Evolutionary conservation across 257 asterid genomes (phyloP).

Genomic region (Oldenlandia corymbosa): DNA sequence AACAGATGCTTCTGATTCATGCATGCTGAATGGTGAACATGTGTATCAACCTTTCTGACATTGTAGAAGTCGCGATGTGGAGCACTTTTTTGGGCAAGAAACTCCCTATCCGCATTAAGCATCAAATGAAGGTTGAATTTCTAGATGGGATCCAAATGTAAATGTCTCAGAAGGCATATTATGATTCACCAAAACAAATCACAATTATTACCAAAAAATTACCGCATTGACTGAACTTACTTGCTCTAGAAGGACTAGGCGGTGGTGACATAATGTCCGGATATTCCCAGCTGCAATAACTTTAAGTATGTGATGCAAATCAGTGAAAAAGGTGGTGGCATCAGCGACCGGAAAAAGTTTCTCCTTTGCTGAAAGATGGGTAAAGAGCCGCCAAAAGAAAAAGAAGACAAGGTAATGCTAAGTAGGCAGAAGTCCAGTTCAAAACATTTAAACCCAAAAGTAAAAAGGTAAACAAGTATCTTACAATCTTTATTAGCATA

Average conservation of each 20-base stretch:
- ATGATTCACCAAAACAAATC: slow-evolving; percentile 9
- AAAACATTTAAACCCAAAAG: not conserved
- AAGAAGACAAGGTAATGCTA: not conserved
- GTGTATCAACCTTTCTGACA: slow-evolving; percentile 96
- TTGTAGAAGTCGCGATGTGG: slow-evolving; percentile 98
- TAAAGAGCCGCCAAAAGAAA: slow-evolving; percentile 3
- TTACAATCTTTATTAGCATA: slow-evolving; percentile 81
- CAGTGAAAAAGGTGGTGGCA: slow-evolving; percentile 93
- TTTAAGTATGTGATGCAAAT: slow-evolving; percentile 89
- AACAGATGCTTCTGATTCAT: slow-evolving; percentile 98
- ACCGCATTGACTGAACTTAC: slow-evolving; percentile 30
- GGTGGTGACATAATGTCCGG: slow-evolving; percentile 88
- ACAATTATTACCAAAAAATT: slow-evolving; percentile 3
- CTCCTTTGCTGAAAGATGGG: slow-evolving; percentile 60
- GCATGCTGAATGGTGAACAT: slow-evolving; percentile 99
- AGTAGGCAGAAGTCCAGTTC: not conserved
- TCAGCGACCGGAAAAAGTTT: slow-evolving; percentile 84
- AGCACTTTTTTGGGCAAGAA: slow-evolving; percentile 98
- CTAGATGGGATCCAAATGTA: slow-evolving; percentile 29
- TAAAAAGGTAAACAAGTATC: slow-evolving; percentile 21
- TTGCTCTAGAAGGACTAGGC: slow-evolving; percentile 91
- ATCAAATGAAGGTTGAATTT: slow-evolving; percentile 97
- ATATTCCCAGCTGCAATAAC: slow-evolving; percentile 91
- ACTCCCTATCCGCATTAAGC: slow-evolving; percentile 98
- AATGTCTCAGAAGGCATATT: slow-evolving; percentile 6